Evolutionary conservation across 73 alveolate genomes (phyloP).

Genomic region (Paramecium biaurelia): DNA sequence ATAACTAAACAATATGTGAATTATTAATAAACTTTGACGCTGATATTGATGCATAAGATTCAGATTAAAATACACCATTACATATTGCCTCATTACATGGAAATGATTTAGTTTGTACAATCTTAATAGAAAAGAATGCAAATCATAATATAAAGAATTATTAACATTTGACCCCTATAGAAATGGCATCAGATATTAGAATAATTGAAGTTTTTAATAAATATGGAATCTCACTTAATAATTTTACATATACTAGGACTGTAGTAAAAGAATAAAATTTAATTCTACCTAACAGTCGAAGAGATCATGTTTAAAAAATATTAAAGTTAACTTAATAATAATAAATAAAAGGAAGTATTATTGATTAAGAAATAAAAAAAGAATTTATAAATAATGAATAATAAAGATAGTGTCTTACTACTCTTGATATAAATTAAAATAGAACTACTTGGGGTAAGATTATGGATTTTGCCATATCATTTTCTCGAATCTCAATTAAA

Average conservation of each 20-base stretch:
- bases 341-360: neutral
- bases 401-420: neutral
- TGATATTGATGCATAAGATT: neutral
- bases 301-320: neutral
- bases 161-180: neutral
- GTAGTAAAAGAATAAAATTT: neutral
- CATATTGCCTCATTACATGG: slow-evolving; percentile 51
- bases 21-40: neutral
- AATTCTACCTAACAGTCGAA: neutral
- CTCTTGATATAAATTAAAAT: neutral
- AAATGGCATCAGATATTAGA: neutral
- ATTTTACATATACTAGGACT: neutral
- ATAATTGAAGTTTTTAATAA: neutral
- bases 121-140: neutral
- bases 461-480: neutral
- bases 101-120: neutral
- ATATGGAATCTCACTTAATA: neutral
- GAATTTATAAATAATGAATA: neutral
- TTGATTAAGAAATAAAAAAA: neutral
- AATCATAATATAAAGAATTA: neutral
- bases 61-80: slow-evolving; percentile 51
- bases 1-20: neutral
- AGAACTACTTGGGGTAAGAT: slow-evolving; percentile 51
- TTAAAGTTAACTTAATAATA: neutral
- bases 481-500: neutral